Conservation (phyloP, 148 eudicot species). For the Salicornia ramosissima region DNA sequence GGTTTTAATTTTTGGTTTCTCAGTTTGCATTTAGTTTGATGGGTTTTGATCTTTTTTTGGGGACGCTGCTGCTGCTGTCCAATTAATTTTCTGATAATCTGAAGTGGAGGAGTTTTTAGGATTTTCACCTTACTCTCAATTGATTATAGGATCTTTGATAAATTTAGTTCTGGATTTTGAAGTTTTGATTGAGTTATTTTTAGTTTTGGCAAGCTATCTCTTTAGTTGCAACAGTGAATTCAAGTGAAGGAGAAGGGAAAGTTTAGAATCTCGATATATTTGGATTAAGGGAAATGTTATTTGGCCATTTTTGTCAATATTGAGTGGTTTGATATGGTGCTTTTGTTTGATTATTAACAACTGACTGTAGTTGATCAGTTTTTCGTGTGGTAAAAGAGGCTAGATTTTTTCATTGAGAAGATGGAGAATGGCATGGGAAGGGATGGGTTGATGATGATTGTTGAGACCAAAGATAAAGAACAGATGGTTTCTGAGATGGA, state of each 20-base stretch:
- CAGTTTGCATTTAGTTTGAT: constrained; percentile 9
- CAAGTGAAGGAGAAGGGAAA: constrained; percentile 14
- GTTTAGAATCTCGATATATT: constrained; percentile 3
- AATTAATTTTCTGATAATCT: constrained; percentile 13
- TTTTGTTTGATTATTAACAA: constrained; percentile 4
- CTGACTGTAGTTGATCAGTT: constrained; percentile 16
- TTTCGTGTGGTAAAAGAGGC: constrained; percentile 4
- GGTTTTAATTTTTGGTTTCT: constrained; percentile 9
- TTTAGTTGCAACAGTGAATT: constrained; percentile 2
- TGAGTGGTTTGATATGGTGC: constrained; percentile 20
- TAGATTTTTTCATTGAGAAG: constrained; percentile 13
- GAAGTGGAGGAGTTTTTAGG: constrained; percentile 9
- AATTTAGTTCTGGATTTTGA: not conserved
- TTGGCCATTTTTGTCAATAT: constrained; percentile 1
- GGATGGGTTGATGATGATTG: constrained; percentile 25
- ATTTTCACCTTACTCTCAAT: constrained; percentile 8
- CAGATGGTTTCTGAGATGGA: constrained; percentile 58
- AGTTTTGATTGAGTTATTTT: not conserved
- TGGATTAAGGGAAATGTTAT: not conserved
- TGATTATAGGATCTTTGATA: not conserved
- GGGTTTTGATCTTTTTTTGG: constrained; percentile 8
- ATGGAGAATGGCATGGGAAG: constrained; percentile 30
- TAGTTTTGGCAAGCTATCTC: constrained; percentile 1
- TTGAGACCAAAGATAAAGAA: constrained; percentile 34
- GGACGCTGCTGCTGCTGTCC: constrained; percentile 9